Percentiles rank a stretch among this genome's conserved stretches.
These are phyloP conservation scores for Calonectria pauciramosa DNA, from an alignment of 2,329 filamentous ascomycete genomes.

Conservation along the genomic window DNA sequence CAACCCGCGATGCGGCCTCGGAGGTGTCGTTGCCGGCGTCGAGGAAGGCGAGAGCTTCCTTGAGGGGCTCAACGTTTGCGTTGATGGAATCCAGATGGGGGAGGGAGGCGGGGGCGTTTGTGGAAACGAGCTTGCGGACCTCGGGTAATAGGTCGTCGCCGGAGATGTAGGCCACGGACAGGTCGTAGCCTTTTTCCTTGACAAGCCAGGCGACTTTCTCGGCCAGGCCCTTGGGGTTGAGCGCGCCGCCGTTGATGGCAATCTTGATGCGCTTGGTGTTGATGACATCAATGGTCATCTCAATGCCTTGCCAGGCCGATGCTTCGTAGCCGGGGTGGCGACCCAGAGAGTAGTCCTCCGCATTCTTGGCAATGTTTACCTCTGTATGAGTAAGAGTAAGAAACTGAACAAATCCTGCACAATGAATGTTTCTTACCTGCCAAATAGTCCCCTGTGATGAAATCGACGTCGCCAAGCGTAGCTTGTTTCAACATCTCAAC, in stretches of 20 bases:
- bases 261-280: constrained; percentile 65
- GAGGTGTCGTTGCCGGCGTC: constrained; percentile 3
- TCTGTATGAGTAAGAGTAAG: constrained; percentile 31
- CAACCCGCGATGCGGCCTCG: constrained; percentile 36
- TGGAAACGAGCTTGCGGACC: neutral
- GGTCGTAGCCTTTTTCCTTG: constrained; percentile 40
- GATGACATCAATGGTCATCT: constrained; percentile 49
- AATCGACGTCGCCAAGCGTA: constrained; percentile 54
- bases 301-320: constrained; percentile 41
- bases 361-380: constrained; percentile 44
- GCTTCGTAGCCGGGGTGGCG: constrained; percentile 38
- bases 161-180: constrained; percentile 55
- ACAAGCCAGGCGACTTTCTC: constrained; percentile 45
- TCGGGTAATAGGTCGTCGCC: constrained; percentile 53
- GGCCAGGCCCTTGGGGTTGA: constrained; percentile 66
- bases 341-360: constrained; percentile 23
- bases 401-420: too few species aligned
- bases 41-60: constrained; percentile 34
- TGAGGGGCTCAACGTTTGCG: constrained; percentile 32
- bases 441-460: constrained; percentile 68
- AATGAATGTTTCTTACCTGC: constrained; percentile 49
- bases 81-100: constrained; percentile 46
- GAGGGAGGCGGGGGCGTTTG: neutral
- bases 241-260: constrained; percentile 68
- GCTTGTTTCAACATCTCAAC: constrained; percentile 48